Conservation (phyloP, 2,329 filamentous ascomycete species). For the Lasiodiplodia gonubiensis region DNA sequence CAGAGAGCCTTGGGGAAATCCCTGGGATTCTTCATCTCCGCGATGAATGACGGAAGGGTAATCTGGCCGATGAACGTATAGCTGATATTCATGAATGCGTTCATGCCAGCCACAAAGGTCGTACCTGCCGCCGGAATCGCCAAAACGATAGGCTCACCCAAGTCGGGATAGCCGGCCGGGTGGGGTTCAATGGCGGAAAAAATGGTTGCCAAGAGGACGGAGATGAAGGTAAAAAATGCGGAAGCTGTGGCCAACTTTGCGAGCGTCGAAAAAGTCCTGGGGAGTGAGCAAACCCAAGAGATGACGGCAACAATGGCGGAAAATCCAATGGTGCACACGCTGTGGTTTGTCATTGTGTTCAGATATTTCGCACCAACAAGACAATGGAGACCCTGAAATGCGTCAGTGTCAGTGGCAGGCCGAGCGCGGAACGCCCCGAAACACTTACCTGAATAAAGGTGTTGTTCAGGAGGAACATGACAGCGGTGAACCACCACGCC, state of each 20-base stretch:
- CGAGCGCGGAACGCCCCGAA: constrained; percentile 56
- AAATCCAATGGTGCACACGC: constrained; percentile 80
- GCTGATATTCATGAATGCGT: constrained; percentile 91
- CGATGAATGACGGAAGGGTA: constrained; percentile 91
- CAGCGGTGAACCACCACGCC: constrained; percentile 70
- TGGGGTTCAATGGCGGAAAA: constrained; percentile 79
- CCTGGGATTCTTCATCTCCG: constrained; percentile 80
- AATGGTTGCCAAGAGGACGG: constrained; percentile 80
- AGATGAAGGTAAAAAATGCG: constrained; percentile 87
- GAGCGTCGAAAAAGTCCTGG: constrained; percentile 81
- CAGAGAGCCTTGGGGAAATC: constrained; percentile 95
- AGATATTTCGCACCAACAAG: constrained; percentile 85
- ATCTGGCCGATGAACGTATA: constrained; percentile 98
- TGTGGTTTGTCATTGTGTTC: constrained; percentile 80
- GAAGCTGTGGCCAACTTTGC: constrained; percentile 80
- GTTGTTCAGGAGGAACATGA: constrained; percentile 95
- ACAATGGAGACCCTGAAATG: constrained; percentile 72
- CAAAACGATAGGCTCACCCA: constrained; percentile 70
- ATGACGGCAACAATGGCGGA: constrained; percentile 74
- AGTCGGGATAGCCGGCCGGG: constrained; percentile 65
- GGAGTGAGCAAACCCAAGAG: constrained; percentile 79
- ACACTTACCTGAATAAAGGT: constrained; percentile 68
- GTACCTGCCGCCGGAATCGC: constrained; percentile 72
- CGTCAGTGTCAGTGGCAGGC: not conserved
- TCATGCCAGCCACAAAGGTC: constrained; percentile 81